These are phyloP conservation scores for Narthecium ossifragum DNA, from an alignment of 106 monocot genomes.

Conservation along the genomic window DNA sequence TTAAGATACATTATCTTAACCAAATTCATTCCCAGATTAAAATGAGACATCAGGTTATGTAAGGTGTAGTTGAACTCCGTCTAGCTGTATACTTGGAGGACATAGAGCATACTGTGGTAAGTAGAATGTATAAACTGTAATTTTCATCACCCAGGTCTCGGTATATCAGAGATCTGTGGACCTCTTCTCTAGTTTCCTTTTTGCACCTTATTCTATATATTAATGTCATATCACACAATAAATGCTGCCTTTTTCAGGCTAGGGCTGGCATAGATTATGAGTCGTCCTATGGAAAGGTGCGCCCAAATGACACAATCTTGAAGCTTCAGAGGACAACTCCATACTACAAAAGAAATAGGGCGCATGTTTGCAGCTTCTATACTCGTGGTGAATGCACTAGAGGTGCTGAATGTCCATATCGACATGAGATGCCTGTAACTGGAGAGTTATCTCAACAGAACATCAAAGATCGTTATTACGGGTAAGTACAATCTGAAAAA, in stretches of 20 bases:
- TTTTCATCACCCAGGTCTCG: too few species aligned
- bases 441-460: constrained; percentile 97
- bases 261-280: constrained; percentile 98
- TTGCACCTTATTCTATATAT: too few species aligned
- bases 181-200: too few species aligned
- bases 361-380: constrained; percentile 97
- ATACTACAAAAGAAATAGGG: constrained; percentile 94
- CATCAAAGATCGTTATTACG: constrained; percentile 99
- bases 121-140: too few species aligned
- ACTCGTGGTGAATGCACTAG: constrained; percentile 93
- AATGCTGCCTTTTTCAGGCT: constrained; percentile 60
- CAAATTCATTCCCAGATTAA: too few species aligned
- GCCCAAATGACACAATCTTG: constrained; percentile 89
- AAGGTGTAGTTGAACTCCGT: too few species aligned
- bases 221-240: too few species aligned
- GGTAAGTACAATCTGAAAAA: constrained; percentile 38
- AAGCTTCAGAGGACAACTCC: constrained; percentile 99
- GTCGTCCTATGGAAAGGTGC: constrained; percentile 83
- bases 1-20: too few species aligned
- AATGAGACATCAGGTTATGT: too few species aligned
- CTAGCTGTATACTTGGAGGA: too few species aligned
- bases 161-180: too few species aligned
- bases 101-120: too few species aligned
- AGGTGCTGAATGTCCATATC: constrained; percentile 94
- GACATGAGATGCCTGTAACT: constrained; percentile 94